phyloP scores from a whole-genome alignment of 2,329 filamentous ascomycete genomes.

The Colletotrichum cordylinicola region DNA sequence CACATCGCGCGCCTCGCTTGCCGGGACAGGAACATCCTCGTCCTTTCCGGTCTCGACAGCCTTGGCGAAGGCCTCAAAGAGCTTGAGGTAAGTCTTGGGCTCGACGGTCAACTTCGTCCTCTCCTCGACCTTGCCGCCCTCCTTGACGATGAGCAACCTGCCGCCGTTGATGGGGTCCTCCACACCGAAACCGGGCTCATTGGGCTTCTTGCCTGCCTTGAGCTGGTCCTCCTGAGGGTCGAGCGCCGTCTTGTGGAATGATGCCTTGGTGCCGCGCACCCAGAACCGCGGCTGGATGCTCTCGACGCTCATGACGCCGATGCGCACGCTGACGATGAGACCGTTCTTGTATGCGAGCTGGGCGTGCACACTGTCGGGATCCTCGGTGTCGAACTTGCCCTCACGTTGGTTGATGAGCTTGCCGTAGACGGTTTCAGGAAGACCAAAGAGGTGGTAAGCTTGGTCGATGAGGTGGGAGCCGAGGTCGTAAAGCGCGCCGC shows the following conservation, averaged over 20 bases:
- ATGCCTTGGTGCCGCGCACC: slow-evolving; percentile 76
- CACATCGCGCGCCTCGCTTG: slow-evolving; percentile 58
- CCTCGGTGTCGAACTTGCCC: slow-evolving; percentile 49
- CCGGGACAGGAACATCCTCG: slow-evolving; percentile 57
- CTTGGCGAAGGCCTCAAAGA: slow-evolving; percentile 63
- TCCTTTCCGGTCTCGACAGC: slow-evolving; percentile 53
- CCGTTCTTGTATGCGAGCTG: slow-evolving; percentile 70
- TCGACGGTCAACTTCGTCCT: slow-evolving; percentile 62
- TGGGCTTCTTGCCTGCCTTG: slow-evolving; percentile 65
- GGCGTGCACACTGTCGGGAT: slow-evolving; percentile 66
- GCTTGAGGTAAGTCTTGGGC: slow-evolving; percentile 71
- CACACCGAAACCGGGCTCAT: slow-evolving; percentile 67
- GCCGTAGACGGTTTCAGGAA: slow-evolving; percentile 70
- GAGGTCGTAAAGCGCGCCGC: slow-evolving; percentile 75
- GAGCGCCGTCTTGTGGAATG: slow-evolving; percentile 73
- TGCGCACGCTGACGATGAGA: slow-evolving; percentile 72
- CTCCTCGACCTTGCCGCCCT: slow-evolving; percentile 55
- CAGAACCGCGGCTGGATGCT: slow-evolving; percentile 75
- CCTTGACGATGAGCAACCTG: slow-evolving; percentile 58
- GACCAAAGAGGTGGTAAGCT: slow-evolving; percentile 72
- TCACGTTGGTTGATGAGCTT: slow-evolving; percentile 71
- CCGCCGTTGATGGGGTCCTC: slow-evolving; percentile 67
- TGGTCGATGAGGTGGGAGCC: slow-evolving; percentile 82
- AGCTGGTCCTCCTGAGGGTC: slow-evolving; percentile 81
- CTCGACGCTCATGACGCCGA: slow-evolving; percentile 72